Evolutionary conservation across 2,329 filamentous ascomycete genomes (phyloP).

Genomic region (Lachnellula hyalina): DNA sequence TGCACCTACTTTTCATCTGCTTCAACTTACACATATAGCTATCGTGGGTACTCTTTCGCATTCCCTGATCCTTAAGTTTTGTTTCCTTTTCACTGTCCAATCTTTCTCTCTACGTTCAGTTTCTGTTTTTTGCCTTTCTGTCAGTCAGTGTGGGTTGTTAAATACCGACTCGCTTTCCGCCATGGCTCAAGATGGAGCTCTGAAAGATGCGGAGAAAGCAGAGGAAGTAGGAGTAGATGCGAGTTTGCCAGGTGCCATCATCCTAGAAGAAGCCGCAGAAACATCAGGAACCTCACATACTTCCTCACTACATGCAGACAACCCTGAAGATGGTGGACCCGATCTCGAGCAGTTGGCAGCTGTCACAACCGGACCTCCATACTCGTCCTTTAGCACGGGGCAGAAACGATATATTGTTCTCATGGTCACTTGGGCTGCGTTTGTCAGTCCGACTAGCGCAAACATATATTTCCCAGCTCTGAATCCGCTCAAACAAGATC

Average conservation of each 20-base stretch:
- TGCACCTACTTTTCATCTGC: too few relatives aligned
- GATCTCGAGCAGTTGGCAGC: constrained; percentile 28
- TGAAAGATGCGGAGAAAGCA: constrained; percentile 18
- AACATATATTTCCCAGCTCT: constrained; percentile 32
- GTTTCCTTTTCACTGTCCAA: not conserved
- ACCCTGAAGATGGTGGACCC: constrained; percentile 16
- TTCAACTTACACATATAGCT: not conserved
- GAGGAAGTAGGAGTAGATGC: constrained; percentile 15
- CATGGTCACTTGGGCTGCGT: constrained; percentile 45
- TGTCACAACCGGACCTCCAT: constrained; percentile 26
- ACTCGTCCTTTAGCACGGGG: constrained; percentile 28
- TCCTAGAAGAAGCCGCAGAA: constrained; percentile 7
- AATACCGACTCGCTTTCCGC: not conserved
- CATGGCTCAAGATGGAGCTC: constrained; percentile 18
- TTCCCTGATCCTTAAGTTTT: constrained; percentile 1
- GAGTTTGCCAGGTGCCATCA: constrained; percentile 13
- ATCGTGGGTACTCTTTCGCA: not conserved
- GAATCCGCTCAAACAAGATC: constrained; percentile 28
- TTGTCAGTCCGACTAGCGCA: constrained; percentile 29
- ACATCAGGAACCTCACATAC: constrained; percentile 1
- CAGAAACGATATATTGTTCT: constrained; percentile 46
- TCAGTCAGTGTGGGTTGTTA: not conserved
- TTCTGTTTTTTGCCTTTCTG: not conserved
- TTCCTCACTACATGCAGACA: constrained; percentile 12
- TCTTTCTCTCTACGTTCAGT: constrained; percentile 1